Evolutionary conservation across 345 rosid genomes (phyloP).

Genomic region (Ricinus communis): DNA sequence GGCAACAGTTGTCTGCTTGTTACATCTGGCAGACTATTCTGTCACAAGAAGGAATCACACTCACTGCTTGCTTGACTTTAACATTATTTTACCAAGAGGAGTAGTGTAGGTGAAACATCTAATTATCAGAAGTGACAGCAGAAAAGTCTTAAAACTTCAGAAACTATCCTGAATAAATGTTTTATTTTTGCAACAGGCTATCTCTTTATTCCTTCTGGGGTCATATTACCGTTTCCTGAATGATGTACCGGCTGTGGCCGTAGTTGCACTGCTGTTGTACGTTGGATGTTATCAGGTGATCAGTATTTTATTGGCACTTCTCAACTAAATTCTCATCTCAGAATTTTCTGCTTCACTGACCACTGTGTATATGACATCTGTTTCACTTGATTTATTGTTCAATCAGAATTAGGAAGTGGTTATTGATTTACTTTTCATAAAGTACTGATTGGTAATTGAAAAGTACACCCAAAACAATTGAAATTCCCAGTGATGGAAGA

Average conservation of each 20-base stretch:
- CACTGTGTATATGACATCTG: background rate
- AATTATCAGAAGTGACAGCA: background rate
- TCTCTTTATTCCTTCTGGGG: constrained; percentile 82
- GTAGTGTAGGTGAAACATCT: background rate
- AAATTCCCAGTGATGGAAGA: background rate
- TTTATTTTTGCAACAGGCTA: constrained; percentile 47
- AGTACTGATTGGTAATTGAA: background rate
- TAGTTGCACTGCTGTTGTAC: constrained; percentile 73
- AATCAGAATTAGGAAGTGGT: background rate
- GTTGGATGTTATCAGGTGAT: constrained; percentile 97
- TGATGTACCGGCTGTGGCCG: constrained; percentile 63
- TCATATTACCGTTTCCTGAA: constrained; percentile 84
- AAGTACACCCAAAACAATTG: background rate
- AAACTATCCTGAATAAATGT: constrained; percentile 17
- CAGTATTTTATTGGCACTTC: constrained; percentile 14
- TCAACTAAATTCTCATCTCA: background rate
- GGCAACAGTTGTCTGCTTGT: constrained; percentile 5
- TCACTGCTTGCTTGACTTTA: background rate
- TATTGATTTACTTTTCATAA: background rate
- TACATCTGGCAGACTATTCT: background rate
- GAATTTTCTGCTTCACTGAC: constrained; percentile 7
- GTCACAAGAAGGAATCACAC: background rate
- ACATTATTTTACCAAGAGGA: constrained; percentile 4
- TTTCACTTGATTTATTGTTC: background rate
- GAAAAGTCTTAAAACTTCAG: background rate